Evolutionary conservation across 164 flowering plant species (phyloP).

Genomic region (Berberis vulgaris): DNA sequence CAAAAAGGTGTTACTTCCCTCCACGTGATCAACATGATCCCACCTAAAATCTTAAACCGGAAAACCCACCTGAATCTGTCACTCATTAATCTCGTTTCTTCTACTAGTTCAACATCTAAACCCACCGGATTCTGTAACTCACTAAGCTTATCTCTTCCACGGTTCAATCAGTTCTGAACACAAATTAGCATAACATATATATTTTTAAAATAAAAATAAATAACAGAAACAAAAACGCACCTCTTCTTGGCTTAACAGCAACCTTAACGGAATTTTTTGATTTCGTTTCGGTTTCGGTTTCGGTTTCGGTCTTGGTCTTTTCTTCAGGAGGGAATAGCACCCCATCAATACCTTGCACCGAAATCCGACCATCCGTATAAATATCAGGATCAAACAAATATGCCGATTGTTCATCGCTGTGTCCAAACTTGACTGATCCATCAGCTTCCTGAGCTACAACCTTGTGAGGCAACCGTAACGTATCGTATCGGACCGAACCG

Average conservation of each 20-base stretch:
- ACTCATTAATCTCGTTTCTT: too few species aligned
- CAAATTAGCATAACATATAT: neutral
- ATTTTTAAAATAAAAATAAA: neutral
- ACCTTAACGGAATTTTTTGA: slow-evolving; percentile 22
- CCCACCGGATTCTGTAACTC: too few species aligned
- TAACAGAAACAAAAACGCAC: slow-evolving; percentile 17
- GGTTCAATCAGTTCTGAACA: neutral
- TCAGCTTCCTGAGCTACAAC: slow-evolving; percentile 68
- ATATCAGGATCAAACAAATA: slow-evolving; percentile 80
- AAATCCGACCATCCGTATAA: slow-evolving; percentile 72
- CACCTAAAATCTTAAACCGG: too few species aligned
- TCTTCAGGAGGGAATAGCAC: slow-evolving; percentile 57
- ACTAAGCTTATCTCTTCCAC: neutral
- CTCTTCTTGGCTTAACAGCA: slow-evolving; percentile 48
- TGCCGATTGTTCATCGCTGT: slow-evolving; percentile 36
- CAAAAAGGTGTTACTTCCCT: too few species aligned
- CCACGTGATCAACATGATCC: too few species aligned
- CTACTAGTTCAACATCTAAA: too few species aligned
- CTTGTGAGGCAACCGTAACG: slow-evolving; percentile 55
- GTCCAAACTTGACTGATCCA: slow-evolving; percentile 75
- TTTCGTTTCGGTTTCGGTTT: slow-evolving; percentile 13
- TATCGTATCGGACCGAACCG: slow-evolving; percentile 60
- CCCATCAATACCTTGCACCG: slow-evolving; percentile 77
- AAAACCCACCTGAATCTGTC: too few species aligned
- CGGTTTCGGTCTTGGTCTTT: slow-evolving; percentile 10